phyloP scores from a whole-genome alignment of 2,329 filamentous ascomycete species.

The Aspergillus neoniger region DNA sequence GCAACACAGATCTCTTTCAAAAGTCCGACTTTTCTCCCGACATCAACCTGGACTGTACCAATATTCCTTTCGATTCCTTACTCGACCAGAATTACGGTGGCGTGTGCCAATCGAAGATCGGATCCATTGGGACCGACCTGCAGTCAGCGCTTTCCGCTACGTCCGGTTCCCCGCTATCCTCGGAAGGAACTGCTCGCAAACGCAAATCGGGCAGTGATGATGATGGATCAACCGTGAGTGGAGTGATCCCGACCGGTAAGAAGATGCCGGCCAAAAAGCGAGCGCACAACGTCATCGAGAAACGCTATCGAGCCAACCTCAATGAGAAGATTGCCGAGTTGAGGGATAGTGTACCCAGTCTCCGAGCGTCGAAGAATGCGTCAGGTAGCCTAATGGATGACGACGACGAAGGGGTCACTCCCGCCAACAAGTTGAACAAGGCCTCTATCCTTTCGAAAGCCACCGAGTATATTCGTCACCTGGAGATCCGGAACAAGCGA shows the following conservation, averaged over 20 bases:
- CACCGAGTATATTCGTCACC: conserved; percentile 90
- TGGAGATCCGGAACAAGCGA: conserved; percentile 86
- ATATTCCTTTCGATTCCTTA: conserved; percentile 27
- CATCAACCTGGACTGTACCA: conserved; percentile 34
- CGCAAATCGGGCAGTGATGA: conserved; percentile 68
- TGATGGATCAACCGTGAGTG: conserved; percentile 34
- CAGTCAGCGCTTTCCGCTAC: conserved; percentile 22
- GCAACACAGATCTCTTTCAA: conserved; percentile 23
- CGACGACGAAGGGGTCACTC: conserved; percentile 80
- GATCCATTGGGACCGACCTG: conserved; percentile 10
- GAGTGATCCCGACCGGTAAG: conserved; percentile 39
- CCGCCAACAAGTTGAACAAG: conserved; percentile 94
- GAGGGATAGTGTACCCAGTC: conserved; percentile 85
- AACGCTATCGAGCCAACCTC: conserved; percentile 91
- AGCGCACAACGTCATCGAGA: conserved; percentile 97
- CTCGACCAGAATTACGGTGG: conserved; percentile 12
- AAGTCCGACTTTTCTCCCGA: conserved; percentile 33
- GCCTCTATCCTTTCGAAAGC: conserved; percentile 95
- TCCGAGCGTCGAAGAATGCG: conserved; percentile 71
- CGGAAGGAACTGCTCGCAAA: conserved; percentile 55
- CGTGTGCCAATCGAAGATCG: conserved; percentile 8
- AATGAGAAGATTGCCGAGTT: conserved; percentile 96
- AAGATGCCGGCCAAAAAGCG: conserved; percentile 79
- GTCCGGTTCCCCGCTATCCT: conserved; percentile 30
- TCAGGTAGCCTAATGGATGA: conserved; percentile 55